Conservation (phyloP, 257 asterid species). For the Knoxia roxburghii region DNA sequence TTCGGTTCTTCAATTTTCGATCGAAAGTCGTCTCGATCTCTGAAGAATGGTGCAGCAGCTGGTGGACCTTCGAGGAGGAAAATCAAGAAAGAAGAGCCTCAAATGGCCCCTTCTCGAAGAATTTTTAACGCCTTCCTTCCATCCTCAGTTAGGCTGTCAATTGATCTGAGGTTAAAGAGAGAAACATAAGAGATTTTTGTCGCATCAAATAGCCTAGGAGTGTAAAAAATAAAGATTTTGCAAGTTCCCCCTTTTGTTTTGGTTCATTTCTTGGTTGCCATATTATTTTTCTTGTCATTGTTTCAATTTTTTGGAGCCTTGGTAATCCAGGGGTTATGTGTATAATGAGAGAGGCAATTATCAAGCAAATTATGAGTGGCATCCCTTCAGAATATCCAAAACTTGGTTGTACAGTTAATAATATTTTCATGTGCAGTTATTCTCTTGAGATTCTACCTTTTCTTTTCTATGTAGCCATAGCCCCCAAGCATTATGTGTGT, state of each 20-base stretch:
- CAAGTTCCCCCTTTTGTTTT: neutral
- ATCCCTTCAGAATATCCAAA: neutral
- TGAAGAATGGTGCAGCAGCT: conserved; percentile 27
- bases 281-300: conserved; percentile 5
- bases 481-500: no score
- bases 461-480: no score
- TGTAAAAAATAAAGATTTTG: conserved; percentile 12
- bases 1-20: conserved; percentile 40
- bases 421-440: neutral
- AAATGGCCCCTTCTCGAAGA: conserved; percentile 41
- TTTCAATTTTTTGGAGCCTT: conserved; percentile 14
- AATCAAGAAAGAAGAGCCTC: conserved; percentile 42
- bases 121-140: conserved; percentile 54
- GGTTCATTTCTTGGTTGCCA: neutral
- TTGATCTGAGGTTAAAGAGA: conserved; percentile 58
- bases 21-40: conserved; percentile 39
- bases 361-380: conserved; percentile 13
- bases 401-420: conserved; percentile 14
- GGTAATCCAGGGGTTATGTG: conserved; percentile 21
- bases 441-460: no score
- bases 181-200: conserved; percentile 35
- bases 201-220: conserved; percentile 31
- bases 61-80: conserved; percentile 40
- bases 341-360: conserved; percentile 4
- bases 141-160: conserved; percentile 47